Evolutionary conservation across 2,329 filamentous ascomycete species (phyloP).

Genomic region (Hymenoscyphus scutula): DNA sequence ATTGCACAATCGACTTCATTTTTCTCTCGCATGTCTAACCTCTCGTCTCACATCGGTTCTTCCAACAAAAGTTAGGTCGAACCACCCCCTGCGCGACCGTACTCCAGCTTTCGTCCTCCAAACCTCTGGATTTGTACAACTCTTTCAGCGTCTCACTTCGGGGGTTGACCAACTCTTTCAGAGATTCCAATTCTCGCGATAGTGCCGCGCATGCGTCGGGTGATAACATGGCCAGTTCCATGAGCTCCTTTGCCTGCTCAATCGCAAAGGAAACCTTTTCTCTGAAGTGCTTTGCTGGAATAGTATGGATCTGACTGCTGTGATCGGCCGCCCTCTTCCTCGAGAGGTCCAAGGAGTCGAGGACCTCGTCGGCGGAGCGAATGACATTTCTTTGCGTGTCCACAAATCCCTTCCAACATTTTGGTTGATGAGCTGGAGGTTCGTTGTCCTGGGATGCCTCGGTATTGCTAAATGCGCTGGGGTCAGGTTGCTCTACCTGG

Average conservation of each 20-base stretch:
- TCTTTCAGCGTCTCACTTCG: conserved; percentile 17
- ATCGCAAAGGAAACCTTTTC: conserved; percentile 8
- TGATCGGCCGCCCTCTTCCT: neutral
- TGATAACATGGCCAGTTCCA: conserved; percentile 14
- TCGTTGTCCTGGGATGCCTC: neutral
- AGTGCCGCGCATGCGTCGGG: conserved; percentile 25
- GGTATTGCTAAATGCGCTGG: neutral
- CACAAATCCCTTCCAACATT: neutral
- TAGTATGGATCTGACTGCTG: neutral
- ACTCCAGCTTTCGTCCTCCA: neutral
- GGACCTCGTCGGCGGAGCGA: neutral
- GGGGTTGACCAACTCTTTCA: conserved; percentile 25
- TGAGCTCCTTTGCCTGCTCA: conserved; percentile 22
- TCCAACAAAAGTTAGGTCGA: neutral
- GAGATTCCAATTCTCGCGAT: conserved; percentile 21
- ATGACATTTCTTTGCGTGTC: neutral
- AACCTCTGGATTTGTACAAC: neutral
- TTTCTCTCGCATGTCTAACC: neutral
- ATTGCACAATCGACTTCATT: neutral
- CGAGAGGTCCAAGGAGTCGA: neutral
- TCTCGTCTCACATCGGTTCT: neutral
- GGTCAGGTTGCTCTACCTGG: neutral
- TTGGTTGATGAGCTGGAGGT: neutral
- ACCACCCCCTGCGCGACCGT: neutral
- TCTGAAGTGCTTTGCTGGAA: conserved; percentile 4